These are phyloP conservation scores for Tricholoma terreum DNA, from an alignment of 768 basidiomycete species.

Conservation along the genomic window DNA sequence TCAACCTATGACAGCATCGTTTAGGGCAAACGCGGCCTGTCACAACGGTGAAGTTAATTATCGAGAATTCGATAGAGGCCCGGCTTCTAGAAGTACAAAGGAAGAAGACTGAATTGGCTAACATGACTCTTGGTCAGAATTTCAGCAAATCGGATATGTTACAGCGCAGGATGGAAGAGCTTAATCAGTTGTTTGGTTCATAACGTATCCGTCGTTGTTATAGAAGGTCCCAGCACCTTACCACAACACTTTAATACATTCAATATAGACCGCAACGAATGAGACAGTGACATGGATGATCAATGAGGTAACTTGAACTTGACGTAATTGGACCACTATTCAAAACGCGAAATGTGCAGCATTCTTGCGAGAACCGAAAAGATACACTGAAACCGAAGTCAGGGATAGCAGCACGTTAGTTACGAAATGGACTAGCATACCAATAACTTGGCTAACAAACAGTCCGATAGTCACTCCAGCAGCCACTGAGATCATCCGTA, in stretches of 20 bases:
- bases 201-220: slow-evolving; percentile 28
- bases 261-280: not conserved
- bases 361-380: slow-evolving; percentile 71
- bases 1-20: slow-evolving; percentile 64
- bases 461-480: slow-evolving; percentile 84
- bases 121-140: slow-evolving; percentile 87
- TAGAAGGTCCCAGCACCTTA: slow-evolving; percentile 23
- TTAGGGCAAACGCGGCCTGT: slow-evolving; percentile 93
- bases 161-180: slow-evolving; percentile 85
- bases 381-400: slow-evolving; percentile 46
- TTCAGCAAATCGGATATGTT: slow-evolving; percentile 86
- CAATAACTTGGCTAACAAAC: slow-evolving; percentile 73
- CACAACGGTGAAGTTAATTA: slow-evolving; percentile 88
- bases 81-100: slow-evolving; percentile 89
- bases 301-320: not conserved
- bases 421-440: slow-evolving; percentile 22
- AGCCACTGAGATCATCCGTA: slow-evolving; percentile 82
- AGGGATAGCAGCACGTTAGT: not conserved
- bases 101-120: slow-evolving; percentile 93
- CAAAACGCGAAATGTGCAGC: slow-evolving; percentile 75
- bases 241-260: slow-evolving; percentile 11
- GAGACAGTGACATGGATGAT: not conserved
- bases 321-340: slow-evolving; percentile 12
- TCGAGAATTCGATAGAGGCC: slow-evolving; percentile 91
- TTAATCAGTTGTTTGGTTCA: slow-evolving; percentile 68